Conservation (phyloP, 2,329 filamentous ascomycete species). For the Pseudogymnoascus sp. region DNA sequence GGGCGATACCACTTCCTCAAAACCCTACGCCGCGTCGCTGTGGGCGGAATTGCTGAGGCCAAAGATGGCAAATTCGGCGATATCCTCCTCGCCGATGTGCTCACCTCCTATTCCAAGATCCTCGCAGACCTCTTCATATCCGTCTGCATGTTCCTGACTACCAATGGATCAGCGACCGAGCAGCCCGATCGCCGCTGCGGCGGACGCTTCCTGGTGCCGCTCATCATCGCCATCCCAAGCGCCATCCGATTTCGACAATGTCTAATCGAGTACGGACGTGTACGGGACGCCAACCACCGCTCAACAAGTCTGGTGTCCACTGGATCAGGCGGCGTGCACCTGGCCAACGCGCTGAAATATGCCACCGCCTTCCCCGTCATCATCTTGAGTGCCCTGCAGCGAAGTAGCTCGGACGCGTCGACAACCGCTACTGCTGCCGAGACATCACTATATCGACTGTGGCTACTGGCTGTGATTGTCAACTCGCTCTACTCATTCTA, state of each 20-base stretch:
- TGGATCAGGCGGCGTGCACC: conserved; percentile 75
- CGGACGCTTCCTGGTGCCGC: conserved; percentile 67
- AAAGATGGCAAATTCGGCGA: conserved; percentile 92
- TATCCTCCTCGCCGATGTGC: conserved; percentile 82
- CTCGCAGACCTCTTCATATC: conserved; percentile 82
- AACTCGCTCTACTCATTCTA: conserved; percentile 97
- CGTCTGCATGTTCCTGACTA: conserved; percentile 80
- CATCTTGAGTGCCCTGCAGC: conserved; percentile 65
- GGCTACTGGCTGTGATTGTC: conserved; percentile 64
- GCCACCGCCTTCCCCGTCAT: conserved; percentile 90
- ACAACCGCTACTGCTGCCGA: conserved; percentile 30
- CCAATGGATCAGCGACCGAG: conserved; percentile 63
- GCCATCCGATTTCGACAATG: conserved; percentile 87
- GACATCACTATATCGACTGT: conserved; percentile 44
- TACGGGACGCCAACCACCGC: conserved; percentile 47
- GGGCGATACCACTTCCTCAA: conserved; percentile 69
- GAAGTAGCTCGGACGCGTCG: conserved; percentile 41
- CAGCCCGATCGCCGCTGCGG: conserved; percentile 76
- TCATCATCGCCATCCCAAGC: conserved; percentile 76
- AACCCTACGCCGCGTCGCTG: conserved; percentile 66
- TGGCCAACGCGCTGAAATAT: conserved; percentile 93
- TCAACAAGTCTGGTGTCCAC: conserved; percentile 33
- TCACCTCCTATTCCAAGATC: conserved; percentile 92
- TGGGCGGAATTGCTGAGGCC: conserved; percentile 79
- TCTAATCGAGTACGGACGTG: conserved; percentile 74